Conservation (phyloP, 2,329 filamentous ascomycete species). For the Talaromyces sp. region DNA sequence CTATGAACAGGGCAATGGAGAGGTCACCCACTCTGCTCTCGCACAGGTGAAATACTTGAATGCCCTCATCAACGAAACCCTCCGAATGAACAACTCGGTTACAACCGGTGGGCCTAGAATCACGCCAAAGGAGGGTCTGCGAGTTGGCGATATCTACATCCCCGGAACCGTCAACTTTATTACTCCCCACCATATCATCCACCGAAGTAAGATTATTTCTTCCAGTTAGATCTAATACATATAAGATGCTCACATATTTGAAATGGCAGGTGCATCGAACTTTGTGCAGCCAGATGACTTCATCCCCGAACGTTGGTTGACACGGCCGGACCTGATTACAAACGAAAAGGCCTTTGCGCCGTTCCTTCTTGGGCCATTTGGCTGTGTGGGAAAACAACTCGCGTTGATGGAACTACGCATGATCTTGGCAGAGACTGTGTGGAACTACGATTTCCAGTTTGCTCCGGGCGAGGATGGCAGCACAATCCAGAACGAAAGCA, state of each 20-base stretch:
- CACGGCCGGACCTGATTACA: constrained; percentile 13
- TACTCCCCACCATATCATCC: constrained; percentile 17
- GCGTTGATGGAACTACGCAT: constrained; percentile 21
- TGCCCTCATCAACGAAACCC: constrained; percentile 28
- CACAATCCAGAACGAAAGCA: background rate
- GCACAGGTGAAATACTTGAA: constrained; percentile 17
- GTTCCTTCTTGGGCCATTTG: constrained; percentile 15
- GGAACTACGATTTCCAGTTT: background rate
- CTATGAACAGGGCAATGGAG: background rate
- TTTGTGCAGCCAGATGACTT: constrained; percentile 15
- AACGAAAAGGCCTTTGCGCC: constrained; percentile 19
- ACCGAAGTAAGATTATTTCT: constrained; percentile 9
- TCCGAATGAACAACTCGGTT: constrained; percentile 37
- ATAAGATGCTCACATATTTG: background rate
- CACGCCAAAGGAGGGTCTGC: constrained; percentile 32
- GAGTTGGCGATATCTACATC: constrained; percentile 25
- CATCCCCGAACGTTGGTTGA: constrained; percentile 22
- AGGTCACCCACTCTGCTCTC: background rate
- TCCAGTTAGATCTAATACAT: background rate
- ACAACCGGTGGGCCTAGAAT: constrained; percentile 31
- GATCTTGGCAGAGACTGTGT: background rate
- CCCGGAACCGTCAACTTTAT: constrained; percentile 24
- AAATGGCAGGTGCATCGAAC: background rate
- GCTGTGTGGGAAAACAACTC: constrained; percentile 17
- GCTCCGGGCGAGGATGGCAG: background rate